Base-by-base conservation (phyloP, 768 basidiomycete species). In the Exidia glandulosa region DNA sequence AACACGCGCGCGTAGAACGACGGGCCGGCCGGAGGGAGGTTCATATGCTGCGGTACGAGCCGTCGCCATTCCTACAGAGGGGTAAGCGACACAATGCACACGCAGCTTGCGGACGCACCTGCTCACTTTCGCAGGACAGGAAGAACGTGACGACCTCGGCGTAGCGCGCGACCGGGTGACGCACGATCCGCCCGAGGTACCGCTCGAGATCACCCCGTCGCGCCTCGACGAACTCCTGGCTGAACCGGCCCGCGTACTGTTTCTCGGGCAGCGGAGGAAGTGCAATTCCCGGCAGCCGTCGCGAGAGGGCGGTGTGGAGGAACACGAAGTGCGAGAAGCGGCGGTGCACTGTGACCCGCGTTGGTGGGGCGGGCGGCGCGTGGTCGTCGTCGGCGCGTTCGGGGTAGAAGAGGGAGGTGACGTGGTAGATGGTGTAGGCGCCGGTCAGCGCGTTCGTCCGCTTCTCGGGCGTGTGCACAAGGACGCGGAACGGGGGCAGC, bases 251-350 rank as follows among this genome's bases (percentile, higher is more conserved):
- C 0, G 88, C 77, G 63, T 93, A 90, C 64, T 88, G 86, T 67
- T 92, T 92, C 68, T 90, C 89, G 0, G 91, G 91, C 7, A 94
- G 77, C 0, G 88, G 87, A 0, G 91, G 90, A 2, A 94, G 75
- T 3, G 83, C 84, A 31, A 93, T 81, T 0, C 87, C 87, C 5
- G 88, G 88, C 3, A 91, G 79, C 7, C 85, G 77, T 27, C 83
- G 76, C 23, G 79, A 76, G 55, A 94, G 73, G 9, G 85, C 82
- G 2, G 86, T 83, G 63, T 91, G 86, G 32, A 94, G 77, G 56
- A 85, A 77, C 30, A 86, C 82, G 65, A 94, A 94, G 61, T 93
- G 87, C 3, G 90, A 90, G 73, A 88, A 94, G 6, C 91, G 84
- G 12, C 91, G 79, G 36, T 86, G 77, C 36, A 93, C 90, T 0